Base-by-base conservation (phyloP, 116 monocot species). In the Thalassia testudinum region DNA sequence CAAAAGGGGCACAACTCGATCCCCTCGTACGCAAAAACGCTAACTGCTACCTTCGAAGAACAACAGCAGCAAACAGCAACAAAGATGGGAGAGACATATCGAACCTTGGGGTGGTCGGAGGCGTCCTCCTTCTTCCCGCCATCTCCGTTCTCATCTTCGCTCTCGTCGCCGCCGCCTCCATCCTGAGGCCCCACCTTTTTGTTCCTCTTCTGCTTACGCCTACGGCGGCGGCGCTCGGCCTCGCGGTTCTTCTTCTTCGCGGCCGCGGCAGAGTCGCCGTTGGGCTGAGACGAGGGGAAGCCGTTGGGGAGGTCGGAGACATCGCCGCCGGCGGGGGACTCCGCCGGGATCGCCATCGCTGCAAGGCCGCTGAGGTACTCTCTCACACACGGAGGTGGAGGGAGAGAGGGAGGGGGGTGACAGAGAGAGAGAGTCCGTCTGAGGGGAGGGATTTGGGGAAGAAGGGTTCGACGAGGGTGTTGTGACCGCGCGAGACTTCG, bases 201-300 rank as follows among this genome's bases (percentile, higher is more conserved):
- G 58, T 75, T 85, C 82, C 89, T 85, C 85, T 97, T 89, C 75
- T 77, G 81, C 79, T 82, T 85, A 63, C 97, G 52, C 67, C 89
- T 50, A 1, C 95, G 78, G 14, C 95, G 88, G 28, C 85, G 81
- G 21, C 89, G 73, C 54, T 97, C 95, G 61, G 64, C 79, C 58
- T 88, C 88, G n/a, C 79, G 74, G 16, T 65, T 27, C 67, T 85
- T 85, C 72, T 85, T 85, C 66, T 66, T 78, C 42, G 67, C 47
- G 23, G 47, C 55, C 8, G 70, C 54, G 61, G 20, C 68, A 43
- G 47, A 5, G 27, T 50, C 67, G 16, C 54, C 56, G 43, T 56
- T 42, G 13, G 24, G 40, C n/a, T n/a, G n/a, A n/a, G n/a, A n/a
- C n/a, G n/a, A n/a, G 28, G 45, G 21, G 16, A 21, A n/a, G 34